Evolutionary conservation across 768 basidiomycete species (phyloP).

Genomic region (Rhizopogon sp.): DNA sequence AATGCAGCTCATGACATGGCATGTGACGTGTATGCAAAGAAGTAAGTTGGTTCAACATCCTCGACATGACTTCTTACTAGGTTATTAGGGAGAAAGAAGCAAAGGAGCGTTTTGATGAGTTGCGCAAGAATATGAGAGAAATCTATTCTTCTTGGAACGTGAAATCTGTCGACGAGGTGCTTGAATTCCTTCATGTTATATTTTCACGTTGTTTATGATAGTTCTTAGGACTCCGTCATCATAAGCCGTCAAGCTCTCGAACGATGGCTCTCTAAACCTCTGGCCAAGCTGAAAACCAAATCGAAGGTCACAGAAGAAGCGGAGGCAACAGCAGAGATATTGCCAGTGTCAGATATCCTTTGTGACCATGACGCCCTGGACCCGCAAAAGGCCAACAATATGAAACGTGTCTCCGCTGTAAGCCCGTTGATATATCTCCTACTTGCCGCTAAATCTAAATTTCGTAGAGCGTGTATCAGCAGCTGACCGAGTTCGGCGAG

Average conservation of each 20-base stretch:
- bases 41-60: slow-evolving; percentile 31
- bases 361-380: slow-evolving; percentile 63
- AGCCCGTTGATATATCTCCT: slow-evolving; percentile 3
- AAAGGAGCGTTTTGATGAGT: slow-evolving; percentile 40
- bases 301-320: slow-evolving; percentile 12
- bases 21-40: slow-evolving; percentile 43
- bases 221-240: slow-evolving; percentile 48
- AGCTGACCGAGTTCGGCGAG: slow-evolving; percentile 31
- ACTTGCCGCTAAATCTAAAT: neutral
- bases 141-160: slow-evolving; percentile 65
- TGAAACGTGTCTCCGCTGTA: slow-evolving; percentile 68
- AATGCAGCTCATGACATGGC: slow-evolving; percentile 53
- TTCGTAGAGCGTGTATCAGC: slow-evolving; percentile 20
- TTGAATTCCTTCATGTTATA: slow-evolving; percentile 2
- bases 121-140: slow-evolving; percentile 48
- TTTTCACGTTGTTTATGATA: neutral
- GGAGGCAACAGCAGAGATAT: slow-evolving; percentile 14
- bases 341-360: slow-evolving; percentile 40
- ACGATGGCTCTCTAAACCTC: slow-evolving; percentile 48
- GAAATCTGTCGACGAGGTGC: slow-evolving; percentile 42
- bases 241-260: slow-evolving; percentile 58
- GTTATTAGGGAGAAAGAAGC: slow-evolving; percentile 38
- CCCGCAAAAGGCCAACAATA: slow-evolving; percentile 50
- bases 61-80: neutral
- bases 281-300: slow-evolving; percentile 15